Conservation (phyloP, 208 protist genomes). For the Chromosphaera perkinsii region DNA sequence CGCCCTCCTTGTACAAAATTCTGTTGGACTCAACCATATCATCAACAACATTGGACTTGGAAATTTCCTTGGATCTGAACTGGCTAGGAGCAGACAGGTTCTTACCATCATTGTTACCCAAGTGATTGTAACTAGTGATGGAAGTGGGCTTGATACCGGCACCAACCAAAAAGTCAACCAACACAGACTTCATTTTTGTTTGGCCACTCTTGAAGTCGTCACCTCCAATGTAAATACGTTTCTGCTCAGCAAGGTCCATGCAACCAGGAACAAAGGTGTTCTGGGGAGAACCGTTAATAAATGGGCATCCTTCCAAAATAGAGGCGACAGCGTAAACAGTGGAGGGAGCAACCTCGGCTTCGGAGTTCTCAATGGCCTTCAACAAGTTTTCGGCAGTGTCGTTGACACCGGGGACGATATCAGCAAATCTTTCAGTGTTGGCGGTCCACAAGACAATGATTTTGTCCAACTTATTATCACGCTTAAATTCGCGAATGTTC, state of each 20-base stretch:
- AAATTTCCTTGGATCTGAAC: constrained; percentile 98
- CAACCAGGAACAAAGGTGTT: constrained; percentile 95
- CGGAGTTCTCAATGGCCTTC: constrained; percentile 69
- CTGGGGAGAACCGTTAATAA: constrained; percentile 97
- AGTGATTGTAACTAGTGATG: constrained; percentile 90
- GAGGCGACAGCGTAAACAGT: constrained; percentile 89
- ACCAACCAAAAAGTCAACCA: constrained; percentile 93
- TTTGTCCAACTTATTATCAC: constrained; percentile 80
- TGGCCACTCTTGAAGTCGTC: constrained; percentile 99
- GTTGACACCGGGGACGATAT: constrained; percentile 80
- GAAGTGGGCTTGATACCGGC: constrained; percentile 82
- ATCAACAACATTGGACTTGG: constrained; percentile 96
- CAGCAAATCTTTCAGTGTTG: constrained; percentile 94
- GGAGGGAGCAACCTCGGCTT: constrained; percentile 87
- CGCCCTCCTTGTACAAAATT: constrained; percentile 81
- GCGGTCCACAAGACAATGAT: constrained; percentile 96
- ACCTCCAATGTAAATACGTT: constrained; percentile 85
- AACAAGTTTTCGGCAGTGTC: constrained; percentile 88
- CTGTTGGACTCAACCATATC: constrained; percentile 94
- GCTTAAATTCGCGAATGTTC: constrained; percentile 86
- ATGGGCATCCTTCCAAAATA: constrained; percentile 89
- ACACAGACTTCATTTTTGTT: constrained; percentile 98
- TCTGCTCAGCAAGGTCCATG: constrained; percentile 77
- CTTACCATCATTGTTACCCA: constrained; percentile 98
- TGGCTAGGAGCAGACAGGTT: constrained; percentile 88